Conservation (phyloP, 176 grass and related monocot species). For the Avena atlantica region DNA sequence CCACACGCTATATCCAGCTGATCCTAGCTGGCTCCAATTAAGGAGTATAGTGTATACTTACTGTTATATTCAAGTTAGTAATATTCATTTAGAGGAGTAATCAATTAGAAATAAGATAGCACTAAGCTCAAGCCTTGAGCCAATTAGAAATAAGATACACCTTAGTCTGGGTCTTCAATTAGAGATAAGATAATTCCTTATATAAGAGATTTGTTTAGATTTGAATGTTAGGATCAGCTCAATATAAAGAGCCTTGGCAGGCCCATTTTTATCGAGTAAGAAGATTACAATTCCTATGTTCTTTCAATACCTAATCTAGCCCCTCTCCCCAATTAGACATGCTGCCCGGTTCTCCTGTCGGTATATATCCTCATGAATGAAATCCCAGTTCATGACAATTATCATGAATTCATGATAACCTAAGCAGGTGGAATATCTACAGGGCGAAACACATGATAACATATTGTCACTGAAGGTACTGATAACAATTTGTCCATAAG, state of each 20-base stretch:
- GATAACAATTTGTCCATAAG: not conserved
- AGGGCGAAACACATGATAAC: not conserved
- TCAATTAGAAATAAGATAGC: conserved; percentile 2
- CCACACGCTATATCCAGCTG: not conserved
- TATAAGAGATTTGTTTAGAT: conserved; percentile 12
- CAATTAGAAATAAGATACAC: not conserved
- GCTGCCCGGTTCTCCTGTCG: not conserved
- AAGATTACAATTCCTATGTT: not conserved
- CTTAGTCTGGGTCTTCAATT: not conserved
- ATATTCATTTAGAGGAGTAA: conserved; percentile 3
- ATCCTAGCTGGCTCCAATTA: not conserved
- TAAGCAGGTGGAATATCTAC: not conserved
- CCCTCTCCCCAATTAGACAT: not conserved
- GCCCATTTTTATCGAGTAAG: conserved; percentile 21
- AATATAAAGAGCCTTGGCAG: not conserved
- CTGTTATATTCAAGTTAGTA: not conserved
- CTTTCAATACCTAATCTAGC: not conserved
- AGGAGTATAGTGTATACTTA: not conserved
- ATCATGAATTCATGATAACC: not conserved
- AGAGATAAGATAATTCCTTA: not conserved
- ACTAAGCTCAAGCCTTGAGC: not conserved
- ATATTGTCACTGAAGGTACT: not conserved
- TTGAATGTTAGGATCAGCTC: conserved; percentile 4
- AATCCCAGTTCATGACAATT: conserved; percentile 7
- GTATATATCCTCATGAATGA: not conserved